Evolutionary conservation across 805 yeast genomes (phyloP), one percentile per base, ranked within the genome.

Genomic region (Ogataea polymorpha): DNA sequence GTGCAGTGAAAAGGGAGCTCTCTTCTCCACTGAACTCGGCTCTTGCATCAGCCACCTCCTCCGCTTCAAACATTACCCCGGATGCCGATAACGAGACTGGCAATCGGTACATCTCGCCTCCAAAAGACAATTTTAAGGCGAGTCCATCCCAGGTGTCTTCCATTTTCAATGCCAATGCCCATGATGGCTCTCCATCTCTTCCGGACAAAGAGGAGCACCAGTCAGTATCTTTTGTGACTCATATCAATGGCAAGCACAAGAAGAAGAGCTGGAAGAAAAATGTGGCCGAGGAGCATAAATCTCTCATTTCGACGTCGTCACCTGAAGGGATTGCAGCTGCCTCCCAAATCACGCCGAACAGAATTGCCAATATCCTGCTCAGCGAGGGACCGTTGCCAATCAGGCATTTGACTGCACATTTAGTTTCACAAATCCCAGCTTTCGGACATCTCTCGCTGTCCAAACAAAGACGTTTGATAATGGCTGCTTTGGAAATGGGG

Each of bases 281-380:
- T 15, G 13, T 38, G 3, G 25, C 39, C 24, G 54, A 54, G 23
- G 65, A 60, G 11, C 53, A 56, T 26, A 57, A 59, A 27, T 44
- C 51, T 2, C 41, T 65, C 32, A 63, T 84, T 34, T 78, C 86
- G 5, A 87, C 96, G 0, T 82, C 90, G 28, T 83, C 93, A 5
- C 95, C 96, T 0, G 86, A 81, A 45, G 96, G 95, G 1, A 75
- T 87, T 35, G 90, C 88, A 7, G 93, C 93, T 7, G 96, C 96
- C 3, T 74, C 84, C 34, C 77, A 82, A 51, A 89, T 89, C 20
- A 88, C 96, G 0, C 85, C 96, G 6, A 77, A 81, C 37, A 74
- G 87, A 53, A 67, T 89, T 42, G 86, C 95, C 16, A 74, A 73
- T 24, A 64, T 90, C 39, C 69, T 89, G 41, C 64, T 79, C 30